phyloP scores from a whole-genome alignment of 176 grass and related monocot genomes.

The Neostapfia colusana region DNA sequence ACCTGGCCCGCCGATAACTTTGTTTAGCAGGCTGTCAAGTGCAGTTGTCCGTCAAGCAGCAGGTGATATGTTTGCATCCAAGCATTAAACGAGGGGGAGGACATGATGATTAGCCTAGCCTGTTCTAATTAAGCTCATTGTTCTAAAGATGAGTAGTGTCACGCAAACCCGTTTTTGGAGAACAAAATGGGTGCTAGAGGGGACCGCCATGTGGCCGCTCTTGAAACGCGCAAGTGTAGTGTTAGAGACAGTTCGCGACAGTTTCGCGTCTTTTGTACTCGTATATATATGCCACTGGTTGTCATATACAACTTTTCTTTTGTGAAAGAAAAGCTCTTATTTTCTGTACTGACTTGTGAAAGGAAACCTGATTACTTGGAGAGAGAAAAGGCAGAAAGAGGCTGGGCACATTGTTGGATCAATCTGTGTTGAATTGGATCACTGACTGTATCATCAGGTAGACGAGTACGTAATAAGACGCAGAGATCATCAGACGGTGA shows the following conservation, averaged over 20 bases:
- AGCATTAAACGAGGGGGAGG: neutral
- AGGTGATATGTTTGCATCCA: slow-evolving; percentile 29
- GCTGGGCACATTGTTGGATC: neutral
- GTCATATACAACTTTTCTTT: no score
- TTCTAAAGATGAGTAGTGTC: slow-evolving; percentile 13
- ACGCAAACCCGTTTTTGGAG: no score
- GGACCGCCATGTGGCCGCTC: no score
- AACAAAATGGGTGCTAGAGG: neutral
- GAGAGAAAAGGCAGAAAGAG: neutral
- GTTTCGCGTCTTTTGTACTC: no score
- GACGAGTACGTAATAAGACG: slow-evolving; percentile 4
- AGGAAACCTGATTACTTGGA: slow-evolving; percentile 7
- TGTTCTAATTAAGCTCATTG: neutral
- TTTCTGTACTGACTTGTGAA: slow-evolving; percentile 10
- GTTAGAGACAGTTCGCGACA: neutral
- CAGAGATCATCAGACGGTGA: neutral
- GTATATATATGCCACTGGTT: no score
- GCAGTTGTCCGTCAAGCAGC: slow-evolving; percentile 22
- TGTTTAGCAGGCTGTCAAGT: slow-evolving; percentile 7
- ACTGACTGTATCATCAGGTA: slow-evolving; percentile 18
- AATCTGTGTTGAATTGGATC: neutral
- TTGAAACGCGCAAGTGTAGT: no score
- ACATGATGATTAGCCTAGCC: neutral
- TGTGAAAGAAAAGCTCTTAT: neutral
- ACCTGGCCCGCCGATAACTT: slow-evolving; percentile 12